Base-by-base conservation (phyloP, 148 eudicot species). In the Heliamphora exappendiculata region DNA sequence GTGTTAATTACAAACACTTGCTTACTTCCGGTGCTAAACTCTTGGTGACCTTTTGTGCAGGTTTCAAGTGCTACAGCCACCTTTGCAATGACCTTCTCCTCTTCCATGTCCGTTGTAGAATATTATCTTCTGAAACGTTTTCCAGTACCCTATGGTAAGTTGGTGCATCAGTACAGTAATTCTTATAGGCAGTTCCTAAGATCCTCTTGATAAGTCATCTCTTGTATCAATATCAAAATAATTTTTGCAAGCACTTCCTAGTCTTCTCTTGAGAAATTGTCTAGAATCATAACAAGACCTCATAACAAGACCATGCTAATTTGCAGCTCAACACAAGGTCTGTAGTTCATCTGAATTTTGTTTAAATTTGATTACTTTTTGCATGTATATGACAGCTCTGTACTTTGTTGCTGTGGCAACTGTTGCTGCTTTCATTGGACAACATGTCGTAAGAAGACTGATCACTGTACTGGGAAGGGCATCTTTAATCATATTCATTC, bases 41-140 rank as follows among this genome's bases (percentile, higher is more conserved):
- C 55, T 29, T 24, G 42, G 67, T 53, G 31, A 63, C 39, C 26
- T 62, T 78, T 39, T 80, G 20, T 70, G 73, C 85, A 93, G 97
- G 98, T 94, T 45, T 89, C 98, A 72, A 92, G 98, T 90, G 98
- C 98, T 73, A 94, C 98, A 5, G 98, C 98, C 73, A 90, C 97
- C 66, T 94, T 94, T 76, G 98, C 95, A 67, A 94, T 94, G 98
- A 88, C 85, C 73, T 94, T 94, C 87, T 94, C 98, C 58, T 89
- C 98, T 24, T 91, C 98, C 7, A 94, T 94, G 97, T 94, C 98
- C 4, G 98, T 91, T 24, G 88, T 94, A 28, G 98, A 94, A 82
- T 94, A 91, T 75, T 94, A 94, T 81, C 97, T 94, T 81, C 88
- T 94, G 41, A 90, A 94, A 80, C 97, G 98, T 74, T 94, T 94